These are phyloP conservation scores for Pseudogymnoascus sp. DNA, from an alignment of 2,329 filamentous ascomycete genomes.

Conservation along the genomic window DNA sequence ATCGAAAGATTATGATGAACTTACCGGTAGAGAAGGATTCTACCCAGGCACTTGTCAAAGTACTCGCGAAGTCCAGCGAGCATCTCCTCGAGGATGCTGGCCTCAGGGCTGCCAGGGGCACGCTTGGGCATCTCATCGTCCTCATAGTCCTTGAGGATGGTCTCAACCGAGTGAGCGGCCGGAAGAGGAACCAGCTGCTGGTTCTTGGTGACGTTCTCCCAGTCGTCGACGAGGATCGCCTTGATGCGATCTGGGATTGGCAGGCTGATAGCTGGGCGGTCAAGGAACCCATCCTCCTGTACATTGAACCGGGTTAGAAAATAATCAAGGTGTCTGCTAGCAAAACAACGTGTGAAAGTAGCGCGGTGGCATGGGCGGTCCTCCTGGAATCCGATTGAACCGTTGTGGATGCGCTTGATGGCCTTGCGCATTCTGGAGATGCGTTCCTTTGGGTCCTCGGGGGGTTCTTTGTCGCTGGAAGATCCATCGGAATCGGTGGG, in stretches of 20 bases:
- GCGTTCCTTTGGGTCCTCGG: neutral
- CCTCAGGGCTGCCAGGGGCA: constrained; percentile 56
- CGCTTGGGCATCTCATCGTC: constrained; percentile 60
- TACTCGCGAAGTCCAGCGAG: constrained; percentile 81
- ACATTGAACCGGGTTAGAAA: neutral
- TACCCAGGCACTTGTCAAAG: constrained; percentile 82
- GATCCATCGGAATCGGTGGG: neutral
- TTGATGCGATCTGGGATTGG: constrained; percentile 84
- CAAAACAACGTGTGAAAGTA: constrained; percentile 13
- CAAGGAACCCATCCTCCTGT: constrained; percentile 82
- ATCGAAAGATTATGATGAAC: constrained; percentile 13
- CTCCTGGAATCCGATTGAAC: neutral
- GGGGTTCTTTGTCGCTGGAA: neutral
- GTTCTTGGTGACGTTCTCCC: constrained; percentile 97
- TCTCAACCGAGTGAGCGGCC: constrained; percentile 61
- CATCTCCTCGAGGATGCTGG: constrained; percentile 84
- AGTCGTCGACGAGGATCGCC: constrained; percentile 89
- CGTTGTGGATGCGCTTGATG: neutral
- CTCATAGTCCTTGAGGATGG: constrained; percentile 75
- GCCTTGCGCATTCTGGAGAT: neutral
- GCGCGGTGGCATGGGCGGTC: neutral
- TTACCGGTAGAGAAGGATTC: constrained; percentile 76
- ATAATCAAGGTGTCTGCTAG: neutral
- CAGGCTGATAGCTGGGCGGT: constrained; percentile 76
- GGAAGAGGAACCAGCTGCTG: constrained; percentile 82